A percentile compares a stretch with the other conserved stretches of the same genome.
These are phyloP conservation scores for Phytophthora agathidicida DNA, from an alignment of 352 stramenopile genomes.

Conservation along the genomic window DNA sequence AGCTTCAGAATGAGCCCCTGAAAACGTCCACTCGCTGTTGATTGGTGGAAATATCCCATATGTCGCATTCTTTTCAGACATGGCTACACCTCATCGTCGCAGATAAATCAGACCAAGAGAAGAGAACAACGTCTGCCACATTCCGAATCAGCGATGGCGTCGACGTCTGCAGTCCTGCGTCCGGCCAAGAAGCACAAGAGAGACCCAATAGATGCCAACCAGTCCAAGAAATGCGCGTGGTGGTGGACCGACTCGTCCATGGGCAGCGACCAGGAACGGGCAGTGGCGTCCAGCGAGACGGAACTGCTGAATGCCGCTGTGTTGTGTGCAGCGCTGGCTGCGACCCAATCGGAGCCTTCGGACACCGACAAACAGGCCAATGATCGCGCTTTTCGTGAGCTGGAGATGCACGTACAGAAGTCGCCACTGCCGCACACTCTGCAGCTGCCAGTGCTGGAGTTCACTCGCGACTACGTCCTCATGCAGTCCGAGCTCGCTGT, in stretches of 20 bases:
- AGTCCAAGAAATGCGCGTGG: conserved; percentile 14
- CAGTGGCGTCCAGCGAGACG: conserved; percentile 60
- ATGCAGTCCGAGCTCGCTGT: conserved; percentile 66
- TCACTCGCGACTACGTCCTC: conserved; percentile 60
- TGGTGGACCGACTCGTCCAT: conserved; percentile 55
- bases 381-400: conserved; percentile 32
- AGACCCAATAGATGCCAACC: neutral
- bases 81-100: conserved; percentile 26
- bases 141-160: conserved; percentile 12
- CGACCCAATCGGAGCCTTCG: conserved; percentile 31
- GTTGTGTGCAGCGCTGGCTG: conserved; percentile 68
- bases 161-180: conserved; percentile 12
- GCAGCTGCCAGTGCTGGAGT: conserved; percentile 56
- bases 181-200: conserved; percentile 13
- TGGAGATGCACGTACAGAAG: conserved; percentile 65
- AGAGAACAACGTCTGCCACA: neutral
- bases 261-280: conserved; percentile 12
- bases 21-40: neutral
- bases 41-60: conserved; percentile 24
- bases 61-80: conserved; percentile 28
- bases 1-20: conserved; percentile 19
- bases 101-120: conserved; percentile 7
- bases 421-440: conserved; percentile 74
- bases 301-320: conserved; percentile 79
- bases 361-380: conserved; percentile 17